Evolutionary conservation across 2,329 filamentous ascomycete genomes (phyloP).

Genomic region (Hypoxylon sp.): DNA sequence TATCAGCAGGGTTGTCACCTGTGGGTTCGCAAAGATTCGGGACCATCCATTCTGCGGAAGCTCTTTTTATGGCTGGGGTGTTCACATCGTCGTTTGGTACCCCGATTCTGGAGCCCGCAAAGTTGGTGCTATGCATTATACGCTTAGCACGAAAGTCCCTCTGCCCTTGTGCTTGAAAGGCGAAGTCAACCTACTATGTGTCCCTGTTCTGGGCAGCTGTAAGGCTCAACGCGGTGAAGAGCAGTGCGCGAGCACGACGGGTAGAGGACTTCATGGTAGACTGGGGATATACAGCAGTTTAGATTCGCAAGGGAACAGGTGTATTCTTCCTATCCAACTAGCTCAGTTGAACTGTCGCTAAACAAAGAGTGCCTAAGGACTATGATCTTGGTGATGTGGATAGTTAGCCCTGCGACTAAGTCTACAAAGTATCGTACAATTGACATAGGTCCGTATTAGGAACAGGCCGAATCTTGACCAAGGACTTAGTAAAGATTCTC

Average conservation of each 20-base stretch:
- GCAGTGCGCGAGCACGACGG: neutral
- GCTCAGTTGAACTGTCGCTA: no score
- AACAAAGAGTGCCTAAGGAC: neutral
- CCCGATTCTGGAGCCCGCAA: neutral
- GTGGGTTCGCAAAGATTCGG: neutral
- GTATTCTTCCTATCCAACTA: neutral
- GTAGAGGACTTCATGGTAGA: neutral
- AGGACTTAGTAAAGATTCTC: no score
- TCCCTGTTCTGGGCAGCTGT: neutral
- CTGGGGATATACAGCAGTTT: neutral
- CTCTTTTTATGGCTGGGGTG: neutral
- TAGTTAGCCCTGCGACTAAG: neutral
- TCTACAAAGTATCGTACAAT: neutral
- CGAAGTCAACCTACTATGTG: neutral
- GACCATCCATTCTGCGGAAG: slow-evolving; percentile 1
- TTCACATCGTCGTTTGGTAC: neutral
- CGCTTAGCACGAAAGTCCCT: neutral
- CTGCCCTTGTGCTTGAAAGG: neutral
- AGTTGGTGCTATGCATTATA: neutral
- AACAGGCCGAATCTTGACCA: neutral
- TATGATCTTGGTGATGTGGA: neutral
- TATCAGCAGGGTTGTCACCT: neutral
- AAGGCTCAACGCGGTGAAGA: neutral
- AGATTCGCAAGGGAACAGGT: no score
- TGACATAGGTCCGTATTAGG: neutral